Evolutionary conservation across 257 asterid genomes (phyloP).

Genomic region (Solanum acaule): DNA sequence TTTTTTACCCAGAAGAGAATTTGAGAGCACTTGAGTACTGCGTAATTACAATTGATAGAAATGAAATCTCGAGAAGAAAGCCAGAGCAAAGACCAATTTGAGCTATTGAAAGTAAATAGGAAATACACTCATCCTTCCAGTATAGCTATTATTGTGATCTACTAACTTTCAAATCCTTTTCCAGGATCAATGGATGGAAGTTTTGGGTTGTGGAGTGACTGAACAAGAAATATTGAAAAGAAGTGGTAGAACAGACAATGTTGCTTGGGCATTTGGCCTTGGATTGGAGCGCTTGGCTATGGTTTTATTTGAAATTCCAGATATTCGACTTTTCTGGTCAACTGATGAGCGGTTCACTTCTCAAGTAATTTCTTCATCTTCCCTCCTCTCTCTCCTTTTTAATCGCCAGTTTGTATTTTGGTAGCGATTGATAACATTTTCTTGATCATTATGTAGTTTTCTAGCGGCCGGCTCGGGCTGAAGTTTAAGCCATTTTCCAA

Average conservation of each 20-base stretch:
- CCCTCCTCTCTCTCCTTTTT: neutral
- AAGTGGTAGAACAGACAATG: conserved; percentile 52
- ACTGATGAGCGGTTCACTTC: conserved; percentile 84
- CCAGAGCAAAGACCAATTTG: neutral
- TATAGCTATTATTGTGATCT: neutral
- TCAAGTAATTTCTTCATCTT: conserved; percentile 42
- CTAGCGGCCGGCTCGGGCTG: conserved; percentile 68
- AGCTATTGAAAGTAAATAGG: neutral
- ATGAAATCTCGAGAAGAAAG: neutral
- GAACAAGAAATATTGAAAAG: conserved; percentile 88
- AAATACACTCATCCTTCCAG: neutral
- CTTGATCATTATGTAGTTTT: conserved; percentile 35
- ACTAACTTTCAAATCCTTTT: neutral
- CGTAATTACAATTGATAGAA: neutral
- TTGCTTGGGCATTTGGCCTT: conserved; percentile 99
- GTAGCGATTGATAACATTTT: neutral
- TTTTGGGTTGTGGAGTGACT: conserved; percentile 96
- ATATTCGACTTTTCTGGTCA: conserved; percentile 93
- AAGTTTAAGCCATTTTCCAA: conserved; percentile 87
- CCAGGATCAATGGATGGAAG: conserved; percentile 96
- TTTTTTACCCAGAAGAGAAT: neutral
- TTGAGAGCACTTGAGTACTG: neutral
- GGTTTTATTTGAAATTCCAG: conserved; percentile 93
- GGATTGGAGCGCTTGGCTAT: conserved; percentile 91
- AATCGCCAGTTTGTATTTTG: neutral